These are phyloP conservation scores for Chlorella sp. DNA, from an alignment of 139 green algal species.

Conservation along the genomic window DNA sequence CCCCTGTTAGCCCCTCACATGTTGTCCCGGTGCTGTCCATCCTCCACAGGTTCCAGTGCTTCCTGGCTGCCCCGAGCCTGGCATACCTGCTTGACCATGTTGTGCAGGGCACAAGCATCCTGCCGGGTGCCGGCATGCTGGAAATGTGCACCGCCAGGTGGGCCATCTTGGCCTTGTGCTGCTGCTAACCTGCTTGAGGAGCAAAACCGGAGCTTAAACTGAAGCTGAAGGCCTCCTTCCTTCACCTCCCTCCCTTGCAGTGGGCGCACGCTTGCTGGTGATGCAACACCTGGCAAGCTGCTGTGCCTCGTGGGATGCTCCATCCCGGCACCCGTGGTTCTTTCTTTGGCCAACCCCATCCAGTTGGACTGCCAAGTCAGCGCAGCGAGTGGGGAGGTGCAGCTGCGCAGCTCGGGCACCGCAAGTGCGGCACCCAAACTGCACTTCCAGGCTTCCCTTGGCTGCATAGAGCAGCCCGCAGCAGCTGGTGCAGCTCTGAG, in stretches of 20 bases:
- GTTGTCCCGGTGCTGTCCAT: background rate
- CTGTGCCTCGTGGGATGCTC: constrained; percentile 25
- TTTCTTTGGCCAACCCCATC: background rate
- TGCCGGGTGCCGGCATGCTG: constrained; percentile 77
- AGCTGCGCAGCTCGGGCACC: background rate
- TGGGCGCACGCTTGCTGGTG: background rate
- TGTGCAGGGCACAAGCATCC: constrained; percentile 59
- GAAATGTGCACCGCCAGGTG: constrained; percentile 40
- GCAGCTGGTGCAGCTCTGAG: background rate
- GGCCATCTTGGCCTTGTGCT: too few species aligned
- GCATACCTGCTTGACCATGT: constrained; percentile 69
- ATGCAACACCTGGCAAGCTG: background rate
- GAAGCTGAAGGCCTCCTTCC: background rate
- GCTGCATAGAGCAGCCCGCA: background rate
- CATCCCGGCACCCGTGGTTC: constrained; percentile 54
- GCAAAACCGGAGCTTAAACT: too few species aligned
- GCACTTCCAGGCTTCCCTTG: background rate
- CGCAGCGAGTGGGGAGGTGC: background rate
- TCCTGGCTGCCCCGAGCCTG: constrained; percentile 20
- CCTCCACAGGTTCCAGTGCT: constrained; percentile 12
- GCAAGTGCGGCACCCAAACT: background rate
- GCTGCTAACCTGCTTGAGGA: too few species aligned
- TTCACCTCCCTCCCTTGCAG: background rate
- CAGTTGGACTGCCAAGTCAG: constrained; percentile 26
- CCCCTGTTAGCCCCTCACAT: background rate